A percentile compares a stretch with the other conserved stretches of the same genome.
Evolutionary conservation across 2,329 filamentous ascomycete genomes (phyloP).

Genomic region (Raffaelea ambrosiae): DNA sequence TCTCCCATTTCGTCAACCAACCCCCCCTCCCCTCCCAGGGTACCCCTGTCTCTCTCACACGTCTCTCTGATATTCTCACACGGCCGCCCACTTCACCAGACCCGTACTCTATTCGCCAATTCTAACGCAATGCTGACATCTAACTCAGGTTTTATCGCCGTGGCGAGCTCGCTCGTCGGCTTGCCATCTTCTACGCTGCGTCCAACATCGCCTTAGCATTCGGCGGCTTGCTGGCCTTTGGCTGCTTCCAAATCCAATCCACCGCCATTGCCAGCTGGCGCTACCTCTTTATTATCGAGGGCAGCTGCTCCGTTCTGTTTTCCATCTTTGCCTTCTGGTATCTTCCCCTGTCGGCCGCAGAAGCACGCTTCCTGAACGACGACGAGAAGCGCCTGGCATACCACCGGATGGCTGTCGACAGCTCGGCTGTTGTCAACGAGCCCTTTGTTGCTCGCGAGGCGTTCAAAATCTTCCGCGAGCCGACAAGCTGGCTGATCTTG

Average conservation of each 20-base stretch:
- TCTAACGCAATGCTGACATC: no score
- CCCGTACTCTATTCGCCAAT: no score
- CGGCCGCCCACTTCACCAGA: no score
- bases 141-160: constrained; percentile 56
- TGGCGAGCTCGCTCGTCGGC: constrained; percentile 59
- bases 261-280: constrained; percentile 32
- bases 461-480: constrained; percentile 41
- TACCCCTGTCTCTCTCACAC: no score
- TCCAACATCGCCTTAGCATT: constrained; percentile 14
- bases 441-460: constrained; percentile 42
- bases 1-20: not conserved
- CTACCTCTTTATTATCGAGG: constrained; percentile 47
- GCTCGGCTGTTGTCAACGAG: constrained; percentile 52
- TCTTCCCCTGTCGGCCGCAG: constrained; percentile 54
- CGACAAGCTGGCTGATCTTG: constrained; percentile 40
- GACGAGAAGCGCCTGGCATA: constrained; percentile 62
- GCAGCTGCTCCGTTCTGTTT: constrained; percentile 49
- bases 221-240: constrained; percentile 26
- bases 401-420: constrained; percentile 68
- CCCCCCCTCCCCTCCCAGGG: no score
- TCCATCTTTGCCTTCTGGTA: constrained; percentile 60
- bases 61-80: no score
- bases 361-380: constrained; percentile 52
- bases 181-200: constrained; percentile 50
- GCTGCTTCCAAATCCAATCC: constrained; percentile 37